These are phyloP conservation scores for Coemansia sp. DNA, from an alignment of 192 early-diverging fungal genomes.

Conservation along the genomic window DNA sequence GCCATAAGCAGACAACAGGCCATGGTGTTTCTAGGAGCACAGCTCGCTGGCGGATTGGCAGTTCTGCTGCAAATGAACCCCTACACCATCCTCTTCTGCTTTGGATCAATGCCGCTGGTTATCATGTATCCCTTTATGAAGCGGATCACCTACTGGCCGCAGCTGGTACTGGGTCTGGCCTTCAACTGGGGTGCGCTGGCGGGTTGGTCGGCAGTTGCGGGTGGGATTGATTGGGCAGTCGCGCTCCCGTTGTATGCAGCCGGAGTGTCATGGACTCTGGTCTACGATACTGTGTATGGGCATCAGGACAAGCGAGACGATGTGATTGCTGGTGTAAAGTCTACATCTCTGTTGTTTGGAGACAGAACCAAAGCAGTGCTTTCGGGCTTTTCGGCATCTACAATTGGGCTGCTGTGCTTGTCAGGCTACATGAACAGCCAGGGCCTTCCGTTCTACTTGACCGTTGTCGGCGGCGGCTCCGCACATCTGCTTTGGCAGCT, in stretches of 20 bases:
- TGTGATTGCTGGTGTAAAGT: constrained; percentile 79
- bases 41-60: constrained; percentile 76
- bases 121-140: constrained; percentile 91
- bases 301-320: constrained; percentile 96
- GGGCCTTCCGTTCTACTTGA: constrained; percentile 66
- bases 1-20: constrained; percentile 65
- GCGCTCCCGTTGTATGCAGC: constrained; percentile 79
- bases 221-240: constrained; percentile 63
- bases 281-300: constrained; percentile 97
- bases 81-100: constrained; percentile 82
- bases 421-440: constrained; percentile 82
- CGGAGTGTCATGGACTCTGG: constrained; percentile 89
- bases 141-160: constrained; percentile 94
- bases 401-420: constrained; percentile 64
- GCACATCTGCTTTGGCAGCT: constrained; percentile 85
- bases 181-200: constrained; percentile 94
- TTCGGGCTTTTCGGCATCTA: constrained; percentile 66
- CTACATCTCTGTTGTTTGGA: constrained; percentile 86
- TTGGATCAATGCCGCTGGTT: constrained; percentile 76
- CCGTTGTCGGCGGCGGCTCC: constrained; percentile 69
- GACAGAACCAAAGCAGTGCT: constrained; percentile 67
- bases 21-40: constrained; percentile 71
- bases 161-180: constrained; percentile 81
- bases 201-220: constrained; percentile 82
- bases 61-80: constrained; percentile 86